Evolutionary conservation across 257 asterid species (phyloP), one percentile per base, ranked within the genome.

Genomic region (Apocynum venetum): DNA sequence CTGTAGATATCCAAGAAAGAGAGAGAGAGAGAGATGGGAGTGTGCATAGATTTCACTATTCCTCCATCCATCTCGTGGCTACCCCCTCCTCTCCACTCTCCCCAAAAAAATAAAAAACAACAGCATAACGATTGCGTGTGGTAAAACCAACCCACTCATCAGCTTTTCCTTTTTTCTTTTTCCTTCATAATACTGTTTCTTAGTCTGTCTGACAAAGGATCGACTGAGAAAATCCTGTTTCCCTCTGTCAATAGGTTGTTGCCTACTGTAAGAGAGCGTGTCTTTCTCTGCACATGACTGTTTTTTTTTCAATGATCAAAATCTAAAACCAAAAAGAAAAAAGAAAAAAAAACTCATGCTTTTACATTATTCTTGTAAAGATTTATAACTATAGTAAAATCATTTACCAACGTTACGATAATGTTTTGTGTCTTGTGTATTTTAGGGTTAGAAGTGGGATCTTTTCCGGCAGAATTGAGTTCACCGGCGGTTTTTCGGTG

Each of bases 401-500:
- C 17, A 6, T 4, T 20, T 17, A 0, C 57, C 66, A 12, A 38
- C 52, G 17, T 63, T 17, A 46, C 4, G 14, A 46, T 46, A 25
- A 25, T 25, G 31, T 25, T 15, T n/a, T 25, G 17, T 8, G 63
- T 20, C 46, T 82, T 68, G 60, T 56, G 20, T 48, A 25, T 73
- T 65, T 13, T 85, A 95, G 99, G 97, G 87, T 86, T 95, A 88
- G 97, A 93, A 81, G 76, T 93, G 35, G 97, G 92, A 57, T 86
- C 87, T 73, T 91, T 95, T 82, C 99, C 99, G 2, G 71, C 93
- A 4, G 97, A 95, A 78, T 88, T 95, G 80, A 93, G 82, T 70
- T 89, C 96, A 0, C 83, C 85, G 81, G 98, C 97, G 0, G 90
- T 88, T 7, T 93, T 95, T 83, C 96, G 97, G 48, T 91, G 98